Conservation (phyloP, 805 yeast genomes). For the Saturnispora zaruensis region DNA sequence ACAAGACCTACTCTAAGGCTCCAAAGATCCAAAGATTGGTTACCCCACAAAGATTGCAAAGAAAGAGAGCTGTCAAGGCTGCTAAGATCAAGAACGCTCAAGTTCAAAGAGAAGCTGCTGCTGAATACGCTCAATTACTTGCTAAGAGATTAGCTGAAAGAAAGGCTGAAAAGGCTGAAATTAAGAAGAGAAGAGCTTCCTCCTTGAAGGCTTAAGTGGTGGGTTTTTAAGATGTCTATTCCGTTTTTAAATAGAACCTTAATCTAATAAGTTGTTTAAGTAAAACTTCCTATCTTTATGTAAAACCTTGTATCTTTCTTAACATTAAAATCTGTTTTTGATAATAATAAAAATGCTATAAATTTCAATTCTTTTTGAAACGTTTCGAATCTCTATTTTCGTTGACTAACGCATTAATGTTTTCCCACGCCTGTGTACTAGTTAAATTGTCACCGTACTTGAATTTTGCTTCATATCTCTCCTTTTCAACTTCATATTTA, state of each 20-base stretch:
- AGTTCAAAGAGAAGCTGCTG: slow-evolving; percentile 99
- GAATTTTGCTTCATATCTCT: slow-evolving; percentile 50
- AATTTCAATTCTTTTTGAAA: slow-evolving; percentile 1
- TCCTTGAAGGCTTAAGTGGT: slow-evolving; percentile 71
- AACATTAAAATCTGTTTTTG: background rate
- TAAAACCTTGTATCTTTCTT: background rate
- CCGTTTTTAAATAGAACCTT: background rate
- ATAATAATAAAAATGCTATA: background rate
- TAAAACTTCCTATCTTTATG: background rate
- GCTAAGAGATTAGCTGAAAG: slow-evolving; percentile 98
- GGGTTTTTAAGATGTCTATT: slow-evolving; percentile 4
- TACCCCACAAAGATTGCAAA: slow-evolving; percentile 98
- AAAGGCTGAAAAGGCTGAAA: slow-evolving; percentile 97
- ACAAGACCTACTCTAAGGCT: slow-evolving; percentile 98
- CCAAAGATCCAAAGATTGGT: slow-evolving; percentile 99
- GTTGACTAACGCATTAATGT: slow-evolving; percentile 38
- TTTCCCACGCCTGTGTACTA: slow-evolving; percentile 49
- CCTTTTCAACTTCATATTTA: slow-evolving; percentile 59
- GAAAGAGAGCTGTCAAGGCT: slow-evolving; percentile 95
- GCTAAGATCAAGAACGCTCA: slow-evolving; percentile 94
- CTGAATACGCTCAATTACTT: slow-evolving; percentile 97
- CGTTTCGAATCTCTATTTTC: slow-evolving; percentile 10
- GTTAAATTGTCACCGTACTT: slow-evolving; percentile 25
- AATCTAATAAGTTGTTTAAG: slow-evolving; percentile 4
- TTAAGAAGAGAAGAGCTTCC: slow-evolving; percentile 99